A percentile compares a stretch with the other conserved stretches of the same genome.
Evolutionary conservation across 345 rosid genomes (phyloP).

Genomic region (Aquilaria malaccensis): DNA sequence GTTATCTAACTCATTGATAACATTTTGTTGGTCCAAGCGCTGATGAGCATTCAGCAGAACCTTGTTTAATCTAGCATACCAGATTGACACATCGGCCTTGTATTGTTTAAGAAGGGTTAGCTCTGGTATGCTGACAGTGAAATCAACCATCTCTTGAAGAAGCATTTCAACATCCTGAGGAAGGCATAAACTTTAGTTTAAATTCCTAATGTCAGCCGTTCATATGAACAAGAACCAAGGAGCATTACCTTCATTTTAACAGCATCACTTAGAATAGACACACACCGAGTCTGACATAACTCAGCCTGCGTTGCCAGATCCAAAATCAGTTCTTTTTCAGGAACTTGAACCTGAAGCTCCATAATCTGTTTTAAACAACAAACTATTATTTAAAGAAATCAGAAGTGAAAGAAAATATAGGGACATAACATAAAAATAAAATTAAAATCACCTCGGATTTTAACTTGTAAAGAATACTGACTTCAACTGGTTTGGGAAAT

Average conservation of each 20-base stretch:
- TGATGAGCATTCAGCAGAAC: constrained; percentile 41
- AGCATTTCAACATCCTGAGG: constrained; percentile 57
- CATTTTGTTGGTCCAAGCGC: constrained; percentile 50
- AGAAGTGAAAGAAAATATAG: background rate
- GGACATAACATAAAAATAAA: constrained; percentile 7
- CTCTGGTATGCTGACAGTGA: constrained; percentile 55
- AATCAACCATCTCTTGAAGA: constrained; percentile 45
- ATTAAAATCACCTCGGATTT: constrained; percentile 57
- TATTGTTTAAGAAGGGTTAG: constrained; percentile 64
- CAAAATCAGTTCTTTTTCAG: constrained; percentile 49
- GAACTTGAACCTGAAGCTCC: constrained; percentile 67
- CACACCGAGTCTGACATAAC: constrained; percentile 48
- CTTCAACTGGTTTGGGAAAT: constrained; percentile 32
- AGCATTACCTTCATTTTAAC: constrained; percentile 43
- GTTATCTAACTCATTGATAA: constrained; percentile 53
- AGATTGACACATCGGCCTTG: constrained; percentile 40
- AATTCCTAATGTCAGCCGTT: background rate
- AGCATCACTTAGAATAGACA: constrained; percentile 44
- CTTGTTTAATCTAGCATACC: constrained; percentile 48
- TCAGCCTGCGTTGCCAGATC: constrained; percentile 49
- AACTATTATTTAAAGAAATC: constrained; percentile 9
- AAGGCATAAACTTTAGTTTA: constrained; percentile 11
- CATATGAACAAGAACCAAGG: constrained; percentile 5
- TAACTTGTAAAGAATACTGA: constrained; percentile 61
- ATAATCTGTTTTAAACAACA: constrained; percentile 36